A percentile compares a stretch with the other conserved stretches of the same genome.
Evolutionary conservation across 257 asterid genomes (phyloP).

Genomic region (Orobanche coerulescens): DNA sequence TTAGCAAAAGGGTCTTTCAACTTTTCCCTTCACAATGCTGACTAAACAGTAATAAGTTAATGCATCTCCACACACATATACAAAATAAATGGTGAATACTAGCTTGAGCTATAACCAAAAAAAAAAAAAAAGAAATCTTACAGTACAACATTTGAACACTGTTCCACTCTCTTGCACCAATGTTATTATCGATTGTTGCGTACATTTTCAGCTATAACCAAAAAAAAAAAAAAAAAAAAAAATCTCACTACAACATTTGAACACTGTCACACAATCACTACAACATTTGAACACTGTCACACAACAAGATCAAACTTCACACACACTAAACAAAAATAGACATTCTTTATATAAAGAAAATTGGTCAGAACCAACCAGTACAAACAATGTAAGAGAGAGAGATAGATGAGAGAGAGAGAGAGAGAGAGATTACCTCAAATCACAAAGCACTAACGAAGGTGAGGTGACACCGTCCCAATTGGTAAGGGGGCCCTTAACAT

Average conservation of each 20-base stretch:
- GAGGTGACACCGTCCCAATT: neutral
- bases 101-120: neutral
- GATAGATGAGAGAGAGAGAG: neutral
- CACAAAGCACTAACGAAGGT: neutral
- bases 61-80: neutral
- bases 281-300: too few relatives aligned
- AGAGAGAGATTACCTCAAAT: slow-evolving; percentile 5
- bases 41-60: neutral
- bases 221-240: neutral
- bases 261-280: neutral
- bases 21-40: neutral
- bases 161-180: neutral
- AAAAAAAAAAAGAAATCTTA: neutral
- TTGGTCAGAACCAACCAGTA: neutral
- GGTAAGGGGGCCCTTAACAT: neutral
- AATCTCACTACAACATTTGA: neutral
- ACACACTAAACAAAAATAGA: neutral
- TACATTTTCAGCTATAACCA: neutral
- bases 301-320: neutral
- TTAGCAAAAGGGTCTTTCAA: neutral
- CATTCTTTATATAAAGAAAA: neutral
- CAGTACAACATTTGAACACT: neutral
- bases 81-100: neutral
- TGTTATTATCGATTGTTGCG: neutral
- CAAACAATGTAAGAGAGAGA: neutral